Conservation (phyloP, 202 grass and related monocot species). For the Schoenoplectus tabernaemontani region DNA sequence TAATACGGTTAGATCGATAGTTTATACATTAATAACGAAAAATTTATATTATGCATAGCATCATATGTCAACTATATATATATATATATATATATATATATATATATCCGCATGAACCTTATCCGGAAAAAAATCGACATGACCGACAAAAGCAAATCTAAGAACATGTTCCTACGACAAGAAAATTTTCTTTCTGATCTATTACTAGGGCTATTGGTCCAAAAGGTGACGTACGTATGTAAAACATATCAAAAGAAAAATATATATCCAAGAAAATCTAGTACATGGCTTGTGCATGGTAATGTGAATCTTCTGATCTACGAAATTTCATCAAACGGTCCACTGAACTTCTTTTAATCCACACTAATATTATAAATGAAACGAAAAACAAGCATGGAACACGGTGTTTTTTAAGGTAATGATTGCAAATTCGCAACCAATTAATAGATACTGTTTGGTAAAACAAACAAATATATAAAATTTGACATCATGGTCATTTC, state of each 20-base stretch:
- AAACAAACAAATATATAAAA: neutral
- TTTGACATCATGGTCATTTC: neutral
- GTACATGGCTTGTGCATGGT: slow-evolving; percentile 9
- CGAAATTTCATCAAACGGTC: neutral
- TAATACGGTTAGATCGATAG: neutral
- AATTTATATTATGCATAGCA: too few species aligned
- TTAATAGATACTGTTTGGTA: neutral
- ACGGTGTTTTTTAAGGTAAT: neutral
- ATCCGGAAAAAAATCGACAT: neutral
- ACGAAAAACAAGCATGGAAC: neutral
- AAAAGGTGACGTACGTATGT: slow-evolving; percentile 15
- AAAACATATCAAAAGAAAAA: neutral
- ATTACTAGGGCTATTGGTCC: slow-evolving; percentile 8
- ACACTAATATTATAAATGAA: neutral
- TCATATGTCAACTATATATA: too few species aligned
- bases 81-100: neutral
- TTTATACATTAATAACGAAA: too few species aligned
- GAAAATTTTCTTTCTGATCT: neutral
- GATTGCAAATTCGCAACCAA: neutral
- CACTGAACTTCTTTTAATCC: neutral
- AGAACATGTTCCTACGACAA: slow-evolving; percentile 14
- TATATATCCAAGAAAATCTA: slow-evolving; percentile 4
- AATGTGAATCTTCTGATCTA: neutral
- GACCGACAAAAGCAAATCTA: neutral
- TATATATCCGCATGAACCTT: neutral